A percentile compares a stretch with the other conserved stretches of the same genome.
These are phyloP conservation scores for Populus tomentosa DNA, from an alignment of 441 rosid species.

Conservation along the genomic window DNA sequence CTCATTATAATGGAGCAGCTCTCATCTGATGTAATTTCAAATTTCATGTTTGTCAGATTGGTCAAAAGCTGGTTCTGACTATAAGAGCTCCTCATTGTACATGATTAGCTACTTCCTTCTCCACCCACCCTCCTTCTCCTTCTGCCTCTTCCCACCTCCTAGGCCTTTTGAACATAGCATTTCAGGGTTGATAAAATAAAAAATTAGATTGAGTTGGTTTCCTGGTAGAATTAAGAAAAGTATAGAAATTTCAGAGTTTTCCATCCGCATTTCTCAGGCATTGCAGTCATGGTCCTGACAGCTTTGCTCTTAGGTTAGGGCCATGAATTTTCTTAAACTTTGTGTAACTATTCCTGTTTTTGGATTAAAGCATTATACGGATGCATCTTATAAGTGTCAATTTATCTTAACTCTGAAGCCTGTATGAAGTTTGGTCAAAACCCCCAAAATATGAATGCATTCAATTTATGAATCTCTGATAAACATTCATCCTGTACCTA, in stretches of 20 bases:
- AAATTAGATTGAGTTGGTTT: not conserved
- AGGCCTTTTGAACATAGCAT: too few relatives aligned
- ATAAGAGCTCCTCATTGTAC: not conserved
- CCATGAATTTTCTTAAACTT: not conserved
- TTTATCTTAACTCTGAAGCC: not conserved
- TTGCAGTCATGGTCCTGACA: not conserved
- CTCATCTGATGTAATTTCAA: not conserved
- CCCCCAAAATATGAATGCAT: too few relatives aligned
- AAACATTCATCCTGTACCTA: not conserved
- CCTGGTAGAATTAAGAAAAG: not conserved
- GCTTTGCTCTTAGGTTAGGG: not conserved
- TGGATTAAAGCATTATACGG: not conserved
- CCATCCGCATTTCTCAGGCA: not conserved
- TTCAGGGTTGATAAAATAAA: not conserved
- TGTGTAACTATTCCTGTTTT: not conserved
- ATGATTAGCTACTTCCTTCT: not conserved
- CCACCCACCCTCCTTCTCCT: not conserved
- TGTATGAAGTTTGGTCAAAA: not conserved
- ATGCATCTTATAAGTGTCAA: not conserved
- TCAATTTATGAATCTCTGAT: too few relatives aligned
- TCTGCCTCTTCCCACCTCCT: not conserved
- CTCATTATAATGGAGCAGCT: not conserved
- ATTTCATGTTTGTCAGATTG: not conserved
- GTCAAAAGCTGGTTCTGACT: not conserved
- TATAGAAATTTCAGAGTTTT: not conserved